phyloP scores from a whole-genome alignment of 169 alveolate species.

The Sarcocystis neurona region DNA sequence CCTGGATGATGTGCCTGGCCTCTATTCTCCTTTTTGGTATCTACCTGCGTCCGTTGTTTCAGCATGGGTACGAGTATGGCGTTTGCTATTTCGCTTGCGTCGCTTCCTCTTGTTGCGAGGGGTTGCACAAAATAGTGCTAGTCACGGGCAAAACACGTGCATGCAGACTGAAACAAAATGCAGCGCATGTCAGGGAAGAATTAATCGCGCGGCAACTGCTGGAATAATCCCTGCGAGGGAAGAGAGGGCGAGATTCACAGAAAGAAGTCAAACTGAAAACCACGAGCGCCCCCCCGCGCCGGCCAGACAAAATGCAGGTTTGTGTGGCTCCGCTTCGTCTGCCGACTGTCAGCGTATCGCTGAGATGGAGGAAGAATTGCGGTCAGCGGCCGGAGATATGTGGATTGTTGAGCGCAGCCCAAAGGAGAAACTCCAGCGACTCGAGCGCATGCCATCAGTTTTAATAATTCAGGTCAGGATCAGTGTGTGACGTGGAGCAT shows the following conservation, averaged over 20 bases:
- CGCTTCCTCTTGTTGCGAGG: too few species aligned
- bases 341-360: neutral
- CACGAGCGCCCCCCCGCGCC: neutral
- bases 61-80: neutral
- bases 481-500: neutral
- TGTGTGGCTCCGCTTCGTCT: neutral
- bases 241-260: neutral
- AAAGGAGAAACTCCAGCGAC: neutral
- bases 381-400: neutral
- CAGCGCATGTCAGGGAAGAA: too few species aligned
- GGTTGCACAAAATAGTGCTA: too few species aligned
- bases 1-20: neutral
- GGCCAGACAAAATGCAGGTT: neutral
- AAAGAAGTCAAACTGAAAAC: neutral
- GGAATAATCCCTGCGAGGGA: neutral
- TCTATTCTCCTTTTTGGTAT: neutral
- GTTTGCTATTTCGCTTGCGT: too few species aligned
- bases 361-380: neutral
- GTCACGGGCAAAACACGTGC: too few species aligned
- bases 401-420: constrained; percentile 9
- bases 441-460: neutral
- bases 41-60: neutral
- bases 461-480: constrained; percentile 16
- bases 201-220: neutral
- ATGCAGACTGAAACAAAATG: too few species aligned